These are phyloP conservation scores for Erigeron canadensis DNA, from an alignment of 129 eudicot genomes.

Conservation along the genomic window DNA sequence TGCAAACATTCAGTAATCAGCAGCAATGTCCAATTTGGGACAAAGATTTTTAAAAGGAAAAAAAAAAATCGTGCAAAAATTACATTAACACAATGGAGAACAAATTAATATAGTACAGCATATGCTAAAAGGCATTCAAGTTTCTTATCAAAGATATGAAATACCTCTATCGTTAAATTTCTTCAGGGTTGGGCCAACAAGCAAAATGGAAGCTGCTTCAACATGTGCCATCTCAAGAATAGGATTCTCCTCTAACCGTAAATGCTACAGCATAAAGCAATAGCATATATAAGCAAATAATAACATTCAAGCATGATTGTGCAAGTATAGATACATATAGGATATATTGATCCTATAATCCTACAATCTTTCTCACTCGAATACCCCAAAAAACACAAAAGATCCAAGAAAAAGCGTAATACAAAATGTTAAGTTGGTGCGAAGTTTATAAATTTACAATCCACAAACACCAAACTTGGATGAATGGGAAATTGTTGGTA, in stretches of 20 bases:
- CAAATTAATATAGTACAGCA: neutral
- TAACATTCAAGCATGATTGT: slow-evolving; percentile 23
- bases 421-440: neutral
- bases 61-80: too few relatives aligned
- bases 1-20: neutral
- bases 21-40: neutral
- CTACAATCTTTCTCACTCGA: neutral
- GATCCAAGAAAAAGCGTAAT: neutral
- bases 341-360: neutral
- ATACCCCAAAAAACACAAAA: neutral
- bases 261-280: slow-evolving; percentile 63
- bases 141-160: slow-evolving; percentile 12
- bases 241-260: slow-evolving; percentile 97
- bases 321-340: slow-evolving; percentile 1
- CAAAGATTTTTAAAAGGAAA: neutral
- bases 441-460: too few relatives aligned
- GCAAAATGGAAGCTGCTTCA: slow-evolving; percentile 95
- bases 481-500: neutral
- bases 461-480: neutral
- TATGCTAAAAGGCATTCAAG: slow-evolving; percentile 7
- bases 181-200: slow-evolving; percentile 87
- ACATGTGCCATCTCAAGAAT: slow-evolving; percentile 90
- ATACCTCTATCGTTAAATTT: slow-evolving; percentile 90
- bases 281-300: slow-evolving; percentile 9
- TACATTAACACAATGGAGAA: too few relatives aligned